Evolutionary conservation across 345 rosid genomes (phyloP), one percentile per base, ranked within the genome.

Genomic region (Pelargonium nanum): DNA sequence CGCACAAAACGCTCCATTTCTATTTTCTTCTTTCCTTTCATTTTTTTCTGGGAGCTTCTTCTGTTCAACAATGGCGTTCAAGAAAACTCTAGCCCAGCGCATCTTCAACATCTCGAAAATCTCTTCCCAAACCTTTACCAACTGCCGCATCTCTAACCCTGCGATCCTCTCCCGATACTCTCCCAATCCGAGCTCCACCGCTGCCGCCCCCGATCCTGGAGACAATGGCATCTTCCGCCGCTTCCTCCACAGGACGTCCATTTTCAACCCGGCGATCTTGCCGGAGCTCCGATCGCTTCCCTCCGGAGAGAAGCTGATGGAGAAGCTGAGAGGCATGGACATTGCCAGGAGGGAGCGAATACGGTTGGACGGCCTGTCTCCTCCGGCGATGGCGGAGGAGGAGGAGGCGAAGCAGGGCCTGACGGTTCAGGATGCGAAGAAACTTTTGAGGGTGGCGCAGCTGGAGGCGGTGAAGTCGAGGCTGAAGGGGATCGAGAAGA

Each of bases 391-490:
- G 48, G 15, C 48, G 1, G 48, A 40, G 48, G 48, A 7, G 48
- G 16, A 40, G 40, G 10, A 30, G 26, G 26, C 64, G 5, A 23
- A 57, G 64, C 22, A 20, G 57, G 59, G 64, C 26, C 45, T 89
- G 65, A 78, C 81, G 44, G 82, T 69, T 62, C 71, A 59, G 66
- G 95, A 82, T 21, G 86, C 78, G 68, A 86, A 78, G 86, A 94
- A 90, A 81, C 25, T 94, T 65, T 48, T 94, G 28, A 80, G 65
- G 75, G 91, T 72, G 62, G 86, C 87, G 56, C 85, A 81, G 73
- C 45, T 94, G 67, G 96, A 86, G 67, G 68, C 66, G 50, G 82
- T 88, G 54, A 90, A 83, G 67, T 65, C 81, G 71, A 85, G 70
- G 81, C 64, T 90, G 70, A 65, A 79, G 61, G 81, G 70, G 69